Base-by-base conservation (phyloP, 1,284 basidiomycete species). In the Cutaneotrichosporon arboriforme region DNA sequence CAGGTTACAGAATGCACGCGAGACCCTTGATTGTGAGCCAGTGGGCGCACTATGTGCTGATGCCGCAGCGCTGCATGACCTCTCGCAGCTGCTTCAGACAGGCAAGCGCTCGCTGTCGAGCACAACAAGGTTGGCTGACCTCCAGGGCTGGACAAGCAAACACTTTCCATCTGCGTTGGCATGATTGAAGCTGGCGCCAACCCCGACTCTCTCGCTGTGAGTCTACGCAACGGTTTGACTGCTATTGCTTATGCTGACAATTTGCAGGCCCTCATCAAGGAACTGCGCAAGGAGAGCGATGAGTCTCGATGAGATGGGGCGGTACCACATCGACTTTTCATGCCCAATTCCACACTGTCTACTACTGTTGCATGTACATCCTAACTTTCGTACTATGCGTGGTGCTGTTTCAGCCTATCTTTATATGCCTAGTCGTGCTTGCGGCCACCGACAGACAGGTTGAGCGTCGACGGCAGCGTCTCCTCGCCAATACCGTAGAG, bases 111-210 rank as follows among this genome's bases (percentile, higher is more conserved):
- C 40, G n/a, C 26, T 44, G 9, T 21, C 38, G 18, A 17, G 3
- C 2, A 8, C 18, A 18, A 10, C 20, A 12, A 13, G n/a, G 12
- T 21, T 8, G 15, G 8, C 8, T 40, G 52, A 49, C 7, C 47
- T 12, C 15, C 53, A 74, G 72, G 72, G 1, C 63, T 74, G 15
- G 70, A 74, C 35, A 74, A 73, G 54, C 69, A 72, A 48, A 66
- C 69, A 8, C 57, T 74, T 12, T 67, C 64, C 4, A 66, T 72
- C 38, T 74, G 72, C 54, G 66, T 73, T 12, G 67, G 69, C 8
- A 73, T 74, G 72, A 71, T 74, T 18, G 72, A 74, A 57, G 62
- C 62, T 9, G 72, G 72, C 33, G 66, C 72, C 20, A 73, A 72
- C 55, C 72, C 72, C 2, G 72, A 74, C 54, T 68, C 70, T 3